These are phyloP conservation scores for Auriscalpium microsporum DNA, from an alignment of 768 basidiomycete species.

Conservation along the genomic window DNA sequence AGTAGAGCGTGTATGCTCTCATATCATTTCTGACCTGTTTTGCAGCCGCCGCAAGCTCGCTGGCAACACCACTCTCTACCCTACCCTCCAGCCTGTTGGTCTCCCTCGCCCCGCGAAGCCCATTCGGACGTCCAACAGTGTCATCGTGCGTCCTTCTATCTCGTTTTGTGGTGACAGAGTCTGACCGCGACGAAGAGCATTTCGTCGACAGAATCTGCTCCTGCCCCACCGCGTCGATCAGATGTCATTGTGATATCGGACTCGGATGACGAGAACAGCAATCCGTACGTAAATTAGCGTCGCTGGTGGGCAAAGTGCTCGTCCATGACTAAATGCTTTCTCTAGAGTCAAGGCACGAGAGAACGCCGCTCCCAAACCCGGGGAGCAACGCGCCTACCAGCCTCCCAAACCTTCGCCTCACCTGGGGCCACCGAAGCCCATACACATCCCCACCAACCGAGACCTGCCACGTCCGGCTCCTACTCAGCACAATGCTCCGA, in stretches of 20 bases:
- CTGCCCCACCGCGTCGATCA: background rate
- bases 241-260: slow-evolving; percentile 17
- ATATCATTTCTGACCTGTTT: background rate
- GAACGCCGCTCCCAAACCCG: no score
- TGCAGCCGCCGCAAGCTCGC: slow-evolving; percentile 12
- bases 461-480: slow-evolving; percentile 7
- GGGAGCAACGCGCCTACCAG: no score
- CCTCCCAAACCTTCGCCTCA: background rate
- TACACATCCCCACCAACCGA: slow-evolving; percentile 10
- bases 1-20: background rate
- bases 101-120: background rate
- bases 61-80: slow-evolving; percentile 10
- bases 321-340: no score
- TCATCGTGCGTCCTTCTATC: background rate
- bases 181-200: background rate
- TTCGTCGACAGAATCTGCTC: background rate
- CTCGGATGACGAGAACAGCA: slow-evolving; percentile 15
- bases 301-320: background rate
- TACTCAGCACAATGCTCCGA: slow-evolving; percentile 21
- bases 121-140: background rate
- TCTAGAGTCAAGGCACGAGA: no score
- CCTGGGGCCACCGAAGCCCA: slow-evolving; percentile 5
- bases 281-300: background rate
- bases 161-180: background rate
- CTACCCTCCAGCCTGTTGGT: slow-evolving; percentile 1